Conservation (phyloP, 768 basidiomycete species). For the Amanita fuliginea region DNA sequence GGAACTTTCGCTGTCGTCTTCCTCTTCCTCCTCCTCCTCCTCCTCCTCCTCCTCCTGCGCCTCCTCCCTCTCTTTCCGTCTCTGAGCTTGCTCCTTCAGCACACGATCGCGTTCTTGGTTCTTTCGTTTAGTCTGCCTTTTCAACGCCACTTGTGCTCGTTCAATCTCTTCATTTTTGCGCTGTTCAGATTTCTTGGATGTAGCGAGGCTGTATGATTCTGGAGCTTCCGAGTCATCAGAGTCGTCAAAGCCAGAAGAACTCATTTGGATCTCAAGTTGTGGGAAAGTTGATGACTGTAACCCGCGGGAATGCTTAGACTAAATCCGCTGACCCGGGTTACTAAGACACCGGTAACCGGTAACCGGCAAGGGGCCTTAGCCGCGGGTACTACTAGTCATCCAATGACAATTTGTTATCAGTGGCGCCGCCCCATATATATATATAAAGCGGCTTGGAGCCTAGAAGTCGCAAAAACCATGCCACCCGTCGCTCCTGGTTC, state of each 20-base stretch:
- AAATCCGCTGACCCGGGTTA: too few relatives aligned
- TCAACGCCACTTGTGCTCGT: background rate
- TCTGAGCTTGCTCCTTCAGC: conserved; percentile 5
- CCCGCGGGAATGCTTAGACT: too few relatives aligned
- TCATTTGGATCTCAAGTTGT: too few relatives aligned
- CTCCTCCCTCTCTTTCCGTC: conserved; percentile 1
- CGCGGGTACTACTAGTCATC: too few relatives aligned
- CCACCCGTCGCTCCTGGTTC: conserved; percentile 17
- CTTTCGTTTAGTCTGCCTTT: background rate
- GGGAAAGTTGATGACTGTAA: too few relatives aligned
- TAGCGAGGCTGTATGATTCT: conserved; percentile 1
- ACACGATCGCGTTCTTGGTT: conserved; percentile 2
- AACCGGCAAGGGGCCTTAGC: too few relatives aligned
- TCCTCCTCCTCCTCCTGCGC: background rate
- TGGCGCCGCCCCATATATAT: too few relatives aligned
- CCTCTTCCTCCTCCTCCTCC: background rate
- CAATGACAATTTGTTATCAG: too few relatives aligned
- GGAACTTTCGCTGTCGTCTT: background rate
- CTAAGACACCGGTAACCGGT: too few relatives aligned
- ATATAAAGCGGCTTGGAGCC: too few relatives aligned
- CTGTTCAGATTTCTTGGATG: background rate
- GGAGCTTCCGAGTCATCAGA: conserved; percentile 1
- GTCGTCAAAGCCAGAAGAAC: background rate
- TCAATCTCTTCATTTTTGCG: background rate
- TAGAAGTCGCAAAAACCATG: too few relatives aligned